Evolutionary conservation across 768 basidiomycete species (phyloP).

Genomic region (Neoboletus magnificus): DNA sequence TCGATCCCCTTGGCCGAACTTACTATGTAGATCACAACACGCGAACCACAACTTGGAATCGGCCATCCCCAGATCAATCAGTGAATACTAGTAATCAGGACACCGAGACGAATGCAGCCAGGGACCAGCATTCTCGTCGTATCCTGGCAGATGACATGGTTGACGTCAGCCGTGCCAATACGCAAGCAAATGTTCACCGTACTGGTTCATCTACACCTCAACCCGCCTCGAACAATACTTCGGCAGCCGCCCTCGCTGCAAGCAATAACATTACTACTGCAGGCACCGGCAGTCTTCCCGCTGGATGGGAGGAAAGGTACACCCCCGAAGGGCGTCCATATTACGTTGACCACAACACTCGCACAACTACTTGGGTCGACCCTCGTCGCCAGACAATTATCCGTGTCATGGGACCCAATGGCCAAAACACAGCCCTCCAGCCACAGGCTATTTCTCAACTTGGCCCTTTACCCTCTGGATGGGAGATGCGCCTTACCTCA

Average conservation of each 20-base stretch:
- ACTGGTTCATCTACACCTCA: constrained; percentile 35
- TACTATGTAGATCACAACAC: constrained; percentile 99
- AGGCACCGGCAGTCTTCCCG: constrained; percentile 84
- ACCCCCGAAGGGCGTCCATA: constrained; percentile 98
- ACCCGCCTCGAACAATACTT: constrained; percentile 32
- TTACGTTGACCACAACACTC: constrained; percentile 98
- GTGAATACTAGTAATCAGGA: constrained; percentile 70
- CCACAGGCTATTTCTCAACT: constrained; percentile 96
- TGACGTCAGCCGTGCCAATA: constrained; percentile 57
- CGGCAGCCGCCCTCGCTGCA: constrained; percentile 49
- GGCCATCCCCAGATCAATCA: constrained; percentile 76
- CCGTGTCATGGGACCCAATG: constrained; percentile 93
- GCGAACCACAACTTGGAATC: constrained; percentile 95
- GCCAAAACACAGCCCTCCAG: constrained; percentile 83
- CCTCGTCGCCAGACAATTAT: constrained; percentile 95
- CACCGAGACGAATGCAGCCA: constrained; percentile 78
- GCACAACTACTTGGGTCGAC: constrained; percentile 99
- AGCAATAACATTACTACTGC: constrained; percentile 54
- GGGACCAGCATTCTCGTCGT: constrained; percentile 82
- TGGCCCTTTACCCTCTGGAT: constrained; percentile 94
- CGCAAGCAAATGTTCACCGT: constrained; percentile 39
- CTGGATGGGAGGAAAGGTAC: constrained; percentile 99
- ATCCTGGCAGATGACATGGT: constrained; percentile 82
- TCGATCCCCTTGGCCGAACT: constrained; percentile 91
- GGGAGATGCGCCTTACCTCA: constrained; percentile 99